Evolutionary conservation across 2,329 filamentous ascomycete genomes (phyloP).

Genomic region (Macrophomina pseudophaseolina): DNA sequence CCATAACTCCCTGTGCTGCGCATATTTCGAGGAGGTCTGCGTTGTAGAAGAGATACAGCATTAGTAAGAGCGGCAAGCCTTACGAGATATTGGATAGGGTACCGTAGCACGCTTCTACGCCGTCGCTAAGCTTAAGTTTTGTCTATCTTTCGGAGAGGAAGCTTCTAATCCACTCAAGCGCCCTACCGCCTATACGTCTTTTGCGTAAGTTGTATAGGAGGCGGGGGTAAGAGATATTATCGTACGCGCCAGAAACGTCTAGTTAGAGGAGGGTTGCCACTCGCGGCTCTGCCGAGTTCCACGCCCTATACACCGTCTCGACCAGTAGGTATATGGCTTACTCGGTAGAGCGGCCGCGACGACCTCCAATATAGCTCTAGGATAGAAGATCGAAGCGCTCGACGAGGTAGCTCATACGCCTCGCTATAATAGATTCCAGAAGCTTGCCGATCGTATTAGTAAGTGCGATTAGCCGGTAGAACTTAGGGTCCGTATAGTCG

Average conservation of each 20-base stretch:
- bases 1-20: too few relatives aligned
- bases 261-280: slow-evolving; percentile 20
- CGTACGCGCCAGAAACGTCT: slow-evolving; percentile 24
- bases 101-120: slow-evolving; percentile 26
- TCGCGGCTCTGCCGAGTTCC: not conserved
- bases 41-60: too few relatives aligned
- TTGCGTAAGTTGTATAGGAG: slow-evolving; percentile 23
- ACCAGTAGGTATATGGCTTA: slow-evolving; percentile 23
- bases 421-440: slow-evolving; percentile 33
- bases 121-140: slow-evolving; percentile 28
- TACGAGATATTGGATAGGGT: slow-evolving; percentile 6
- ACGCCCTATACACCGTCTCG: slow-evolving; percentile 11
- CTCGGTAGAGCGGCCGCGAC: not conserved
- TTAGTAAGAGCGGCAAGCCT: too few relatives aligned
- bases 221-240: slow-evolving; percentile 21
- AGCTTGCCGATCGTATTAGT: slow-evolving; percentile 35
- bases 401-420: slow-evolving; percentile 27
- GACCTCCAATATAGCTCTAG: not conserved
- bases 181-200: slow-evolving; percentile 4
- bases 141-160: slow-evolving; percentile 29
- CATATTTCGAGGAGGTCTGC: too few relatives aligned
- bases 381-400: slow-evolving; percentile 6
- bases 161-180: slow-evolving; percentile 26
- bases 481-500: slow-evolving; percentile 29
- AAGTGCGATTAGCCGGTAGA: slow-evolving; percentile 35